A percentile compares a stretch with the other conserved stretches of the same genome.
phyloP scores from a whole-genome alignment of 257 asterid genomes.

The Primulina huaijiensis region DNA sequence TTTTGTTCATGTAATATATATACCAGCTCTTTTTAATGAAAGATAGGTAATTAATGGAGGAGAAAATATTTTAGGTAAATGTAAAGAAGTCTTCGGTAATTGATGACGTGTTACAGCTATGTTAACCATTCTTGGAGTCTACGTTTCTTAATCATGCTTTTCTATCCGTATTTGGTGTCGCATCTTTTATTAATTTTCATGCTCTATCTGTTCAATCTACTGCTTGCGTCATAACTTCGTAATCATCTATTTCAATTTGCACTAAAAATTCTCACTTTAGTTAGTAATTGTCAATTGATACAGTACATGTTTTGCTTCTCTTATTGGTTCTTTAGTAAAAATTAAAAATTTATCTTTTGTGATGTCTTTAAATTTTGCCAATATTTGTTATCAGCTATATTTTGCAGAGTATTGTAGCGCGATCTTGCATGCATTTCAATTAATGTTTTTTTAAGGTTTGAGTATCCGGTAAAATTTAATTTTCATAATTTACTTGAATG shows the following conservation, averaged over 20 bases:
- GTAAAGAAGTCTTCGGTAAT: not conserved
- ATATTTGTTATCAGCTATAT: not conserved
- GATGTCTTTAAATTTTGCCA: not conserved
- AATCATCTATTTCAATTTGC: too few species aligned
- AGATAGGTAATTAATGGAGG: not conserved
- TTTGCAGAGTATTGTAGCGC: not conserved
- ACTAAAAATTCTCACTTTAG: too few species aligned
- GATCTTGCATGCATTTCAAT: too few species aligned
- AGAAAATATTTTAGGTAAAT: not conserved
- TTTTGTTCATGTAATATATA: too few species aligned
- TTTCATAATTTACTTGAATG: not conserved
- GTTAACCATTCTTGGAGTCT: not conserved
- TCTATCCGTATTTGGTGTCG: too few species aligned
- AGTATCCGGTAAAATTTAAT: too few species aligned
- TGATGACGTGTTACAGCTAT: not conserved
- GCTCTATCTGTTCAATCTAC: not conserved
- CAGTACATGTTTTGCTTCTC: not conserved
- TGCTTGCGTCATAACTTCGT: too few species aligned
- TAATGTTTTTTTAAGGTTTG: too few species aligned
- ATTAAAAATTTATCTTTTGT: too few species aligned
- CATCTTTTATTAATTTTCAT: not conserved
- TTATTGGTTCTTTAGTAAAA: not conserved
- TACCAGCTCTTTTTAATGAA: not conserved
- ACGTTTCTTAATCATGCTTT: not conserved
- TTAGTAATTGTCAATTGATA: not conserved